Base-by-base conservation (phyloP, 768 basidiomycete species). In the Macrolepiota dolichaula region DNA sequence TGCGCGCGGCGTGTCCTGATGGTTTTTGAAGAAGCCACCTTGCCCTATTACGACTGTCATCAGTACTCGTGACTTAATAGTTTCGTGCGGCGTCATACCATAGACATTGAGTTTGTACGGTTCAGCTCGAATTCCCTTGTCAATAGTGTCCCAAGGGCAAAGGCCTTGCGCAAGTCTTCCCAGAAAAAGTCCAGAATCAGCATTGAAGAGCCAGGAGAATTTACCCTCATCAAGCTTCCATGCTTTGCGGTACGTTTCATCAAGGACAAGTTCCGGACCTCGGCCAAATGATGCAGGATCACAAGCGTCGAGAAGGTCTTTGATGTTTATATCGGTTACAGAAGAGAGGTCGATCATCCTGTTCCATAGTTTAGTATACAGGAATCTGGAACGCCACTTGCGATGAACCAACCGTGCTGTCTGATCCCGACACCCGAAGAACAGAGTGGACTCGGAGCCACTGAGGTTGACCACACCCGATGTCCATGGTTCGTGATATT, bases 1-100 rank as follows among this genome's bases (percentile, higher is more conserved):
- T 9, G 69, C 65, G 9, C 77, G 76, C 4, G 79, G 81, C 0
- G 82, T 82, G 60, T 83, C 84, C 46, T 77, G 72, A 65, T 83
- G 83, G 1, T 78, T 50, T 63, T 81, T 81, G 74, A 83, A 84
- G 66, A 81, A 82, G 0, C 73, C 62, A 9, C 66, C 67, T 24
- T 64, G 61, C 2, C 67, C 69, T 70, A 32, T 10, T 46, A 10
- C 11, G 7, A 10, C n/a, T 3, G 13, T 11, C 15, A 7, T 24
- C 25, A n/a, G 7, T 3, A 40, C 2, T 13, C 2, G 3, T 4
- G 15, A 9, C 35, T 6, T 9, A 19, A 12, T n/a, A n/a, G n/a
- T n/a, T n/a, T n/a, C n/a, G 7, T 17, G 24, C 4, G n/a, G 25
- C 3, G 5, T 15, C 19, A 4, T 44, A 77, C 76, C 74, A 56